These are phyloP conservation scores for Argentina anserina DNA, from an alignment of 306 rosid species.

Conservation along the genomic window DNA sequence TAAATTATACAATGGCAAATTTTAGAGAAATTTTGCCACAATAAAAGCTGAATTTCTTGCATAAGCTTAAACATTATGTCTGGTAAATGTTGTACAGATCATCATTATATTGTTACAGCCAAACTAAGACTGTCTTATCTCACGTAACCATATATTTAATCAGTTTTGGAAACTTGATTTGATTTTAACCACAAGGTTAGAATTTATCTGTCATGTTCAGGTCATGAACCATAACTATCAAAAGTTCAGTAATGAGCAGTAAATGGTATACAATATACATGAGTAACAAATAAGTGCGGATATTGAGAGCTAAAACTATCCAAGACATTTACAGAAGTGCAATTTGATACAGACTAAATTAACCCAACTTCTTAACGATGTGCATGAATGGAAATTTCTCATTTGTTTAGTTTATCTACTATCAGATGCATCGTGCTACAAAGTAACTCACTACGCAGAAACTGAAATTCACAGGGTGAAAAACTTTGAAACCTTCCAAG, in stretches of 20 bases:
- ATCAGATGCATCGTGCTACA: neutral
- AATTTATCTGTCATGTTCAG: neutral
- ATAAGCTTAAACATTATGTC: neutral
- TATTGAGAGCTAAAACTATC: neutral
- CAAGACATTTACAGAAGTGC: neutral
- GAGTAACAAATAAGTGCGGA: neutral
- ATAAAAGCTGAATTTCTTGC: neutral
- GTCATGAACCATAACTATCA: slow-evolving; percentile 2
- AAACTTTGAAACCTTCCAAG: neutral
- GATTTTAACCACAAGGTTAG: neutral
- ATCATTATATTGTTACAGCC: neutral
- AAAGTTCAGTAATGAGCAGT: neutral
- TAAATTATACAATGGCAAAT: slow-evolving; percentile 8
- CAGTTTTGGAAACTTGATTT: neutral
- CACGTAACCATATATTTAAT: neutral
- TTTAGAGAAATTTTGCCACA: neutral
- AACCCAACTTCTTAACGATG: neutral
- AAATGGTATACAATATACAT: neutral
- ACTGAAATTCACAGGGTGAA: neutral
- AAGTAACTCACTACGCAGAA: neutral
- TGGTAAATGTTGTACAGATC: neutral
- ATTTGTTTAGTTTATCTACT: neutral
- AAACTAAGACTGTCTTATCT: neutral
- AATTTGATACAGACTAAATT: neutral
- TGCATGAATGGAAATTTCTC: neutral